Evolutionary conservation across 1,284 basidiomycete species (phyloP).

Genomic region (Laetiporus sulphureus): DNA sequence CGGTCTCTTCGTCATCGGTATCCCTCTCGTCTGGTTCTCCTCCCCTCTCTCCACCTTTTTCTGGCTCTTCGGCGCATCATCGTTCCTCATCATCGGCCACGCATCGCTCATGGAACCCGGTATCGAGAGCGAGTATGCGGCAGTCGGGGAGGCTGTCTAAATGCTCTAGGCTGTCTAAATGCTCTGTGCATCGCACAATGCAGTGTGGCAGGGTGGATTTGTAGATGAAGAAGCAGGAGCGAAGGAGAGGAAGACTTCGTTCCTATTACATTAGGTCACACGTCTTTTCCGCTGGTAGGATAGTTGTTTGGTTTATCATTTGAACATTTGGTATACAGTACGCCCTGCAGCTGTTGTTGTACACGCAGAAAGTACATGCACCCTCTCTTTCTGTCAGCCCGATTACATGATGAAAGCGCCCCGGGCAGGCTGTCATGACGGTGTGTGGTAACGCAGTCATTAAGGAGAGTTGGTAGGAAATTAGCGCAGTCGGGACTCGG

Average conservation of each 20-base stretch:
- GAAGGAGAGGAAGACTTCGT: not conserved
- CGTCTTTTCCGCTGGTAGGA: conserved; percentile 5
- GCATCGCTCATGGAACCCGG: conserved; percentile 83
- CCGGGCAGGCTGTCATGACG: too few species aligned
- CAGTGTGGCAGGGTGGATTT: not conserved
- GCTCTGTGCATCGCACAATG: not conserved
- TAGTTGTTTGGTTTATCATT: conserved; percentile 2
- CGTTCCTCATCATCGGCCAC: conserved; percentile 72
- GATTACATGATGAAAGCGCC: too few species aligned
- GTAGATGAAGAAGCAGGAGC: not conserved
- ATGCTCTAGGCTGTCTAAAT: too few species aligned
- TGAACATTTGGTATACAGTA: not conserved
- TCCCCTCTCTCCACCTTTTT: conserved; percentile 70
- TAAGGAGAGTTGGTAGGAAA: not conserved
- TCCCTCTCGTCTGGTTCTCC: conserved; percentile 64
- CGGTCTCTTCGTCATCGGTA: conserved; percentile 71
- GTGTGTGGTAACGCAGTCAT: too few species aligned
- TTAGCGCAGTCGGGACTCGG: not conserved
- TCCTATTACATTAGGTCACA: not conserved
- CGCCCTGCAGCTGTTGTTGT: conserved; percentile 4
- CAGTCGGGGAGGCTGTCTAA: conserved; percentile 62
- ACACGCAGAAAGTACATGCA: conserved; percentile 5
- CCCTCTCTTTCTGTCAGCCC: too few species aligned
- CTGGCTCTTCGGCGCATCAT: conserved; percentile 74
- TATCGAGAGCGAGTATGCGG: conserved; percentile 83